A percentile compares a stretch with the other conserved stretches of the same genome.
phyloP scores from a whole-genome alignment of 2,329 filamentous ascomycete genomes.

The Colletotrichum musicola region DNA sequence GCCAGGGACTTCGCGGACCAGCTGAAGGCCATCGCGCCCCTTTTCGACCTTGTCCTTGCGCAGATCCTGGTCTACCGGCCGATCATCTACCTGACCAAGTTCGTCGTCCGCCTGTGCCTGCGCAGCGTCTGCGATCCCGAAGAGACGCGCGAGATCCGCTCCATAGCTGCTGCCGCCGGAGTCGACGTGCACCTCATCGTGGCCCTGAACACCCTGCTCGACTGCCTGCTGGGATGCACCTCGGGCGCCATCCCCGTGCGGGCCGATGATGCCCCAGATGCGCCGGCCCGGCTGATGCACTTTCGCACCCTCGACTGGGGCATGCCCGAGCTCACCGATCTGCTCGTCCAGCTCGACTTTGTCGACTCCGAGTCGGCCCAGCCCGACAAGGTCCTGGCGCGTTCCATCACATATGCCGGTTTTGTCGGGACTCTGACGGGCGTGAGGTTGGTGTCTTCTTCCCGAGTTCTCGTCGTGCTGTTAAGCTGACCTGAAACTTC shows the following conservation, averaged over 20 bases:
- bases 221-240: slow-evolving; percentile 73
- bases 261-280: slow-evolving; percentile 6
- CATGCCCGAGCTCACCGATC: slow-evolving; percentile 62
- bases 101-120: slow-evolving; percentile 59
- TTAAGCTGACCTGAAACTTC: slow-evolving; percentile 1
- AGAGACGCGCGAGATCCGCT: slow-evolving; percentile 69
- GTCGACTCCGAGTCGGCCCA: slow-evolving; percentile 48
- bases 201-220: slow-evolving; percentile 69
- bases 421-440: slow-evolving; percentile 64
- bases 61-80: slow-evolving; percentile 41
- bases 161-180: slow-evolving; percentile 62
- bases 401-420: slow-evolving; percentile 63
- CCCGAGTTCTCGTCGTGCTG: too few relatives aligned
- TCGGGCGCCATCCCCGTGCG: slow-evolving; percentile 55
- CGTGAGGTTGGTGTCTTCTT: slow-evolving; percentile 51
- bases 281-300: slow-evolving; percentile 57
- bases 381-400: slow-evolving; percentile 55
- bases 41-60: slow-evolving; percentile 64
- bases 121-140: slow-evolving; percentile 64
- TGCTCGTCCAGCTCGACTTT: slow-evolving; percentile 65
- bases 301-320: slow-evolving; percentile 67
- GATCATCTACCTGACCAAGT: slow-evolving; percentile 45
- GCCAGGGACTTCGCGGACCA: slow-evolving; percentile 57
- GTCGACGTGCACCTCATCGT: slow-evolving; percentile 69
- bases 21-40: slow-evolving; percentile 56